Conservation (phyloP, 805 yeast species). For the Maudiozyma barnettii region DNA sequence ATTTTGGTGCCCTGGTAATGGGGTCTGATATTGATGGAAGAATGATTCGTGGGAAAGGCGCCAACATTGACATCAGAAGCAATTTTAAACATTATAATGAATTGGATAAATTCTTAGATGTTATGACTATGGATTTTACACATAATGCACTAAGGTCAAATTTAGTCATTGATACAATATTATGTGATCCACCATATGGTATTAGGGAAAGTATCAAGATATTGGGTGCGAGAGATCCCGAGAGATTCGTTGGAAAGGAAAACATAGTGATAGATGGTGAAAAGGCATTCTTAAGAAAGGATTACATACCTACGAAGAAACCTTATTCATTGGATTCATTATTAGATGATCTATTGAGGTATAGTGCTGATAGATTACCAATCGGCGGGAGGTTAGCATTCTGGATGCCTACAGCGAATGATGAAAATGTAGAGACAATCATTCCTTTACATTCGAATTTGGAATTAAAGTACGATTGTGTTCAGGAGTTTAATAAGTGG, state of each 20-base stretch:
- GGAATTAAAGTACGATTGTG: conserved; percentile 62
- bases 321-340: conserved; percentile 74
- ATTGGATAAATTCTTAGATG: conserved; percentile 52
- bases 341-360: conserved; percentile 66
- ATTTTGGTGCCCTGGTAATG: conserved; percentile 66
- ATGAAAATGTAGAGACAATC: conserved; percentile 55
- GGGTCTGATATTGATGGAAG: conserved; percentile 92
- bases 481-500: conserved; percentile 90
- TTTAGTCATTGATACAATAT: conserved; percentile 63
- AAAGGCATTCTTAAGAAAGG: conserved; percentile 64
- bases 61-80: conserved; percentile 34
- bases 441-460: conserved; percentile 74
- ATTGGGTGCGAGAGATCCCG: conserved; percentile 71
- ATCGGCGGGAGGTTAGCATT: conserved; percentile 75
- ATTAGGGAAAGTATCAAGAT: conserved; percentile 92
- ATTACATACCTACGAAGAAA: conserved; percentile 87
- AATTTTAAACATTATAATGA: conserved; percentile 74
- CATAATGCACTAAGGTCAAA: conserved; percentile 66
- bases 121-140: conserved; percentile 88
- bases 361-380: conserved; percentile 63
- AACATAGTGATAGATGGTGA: conserved; percentile 66
- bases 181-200: conserved; percentile 97
- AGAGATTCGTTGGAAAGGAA: conserved; percentile 64
- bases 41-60: conserved; percentile 56
- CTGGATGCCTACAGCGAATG: conserved; percentile 98